Percentiles rank a stretch among this genome's conserved stretches.
Conservation (phyloP, 2,329 filamentous ascomycete species). For the Sclerotinia spermophila region DNA sequence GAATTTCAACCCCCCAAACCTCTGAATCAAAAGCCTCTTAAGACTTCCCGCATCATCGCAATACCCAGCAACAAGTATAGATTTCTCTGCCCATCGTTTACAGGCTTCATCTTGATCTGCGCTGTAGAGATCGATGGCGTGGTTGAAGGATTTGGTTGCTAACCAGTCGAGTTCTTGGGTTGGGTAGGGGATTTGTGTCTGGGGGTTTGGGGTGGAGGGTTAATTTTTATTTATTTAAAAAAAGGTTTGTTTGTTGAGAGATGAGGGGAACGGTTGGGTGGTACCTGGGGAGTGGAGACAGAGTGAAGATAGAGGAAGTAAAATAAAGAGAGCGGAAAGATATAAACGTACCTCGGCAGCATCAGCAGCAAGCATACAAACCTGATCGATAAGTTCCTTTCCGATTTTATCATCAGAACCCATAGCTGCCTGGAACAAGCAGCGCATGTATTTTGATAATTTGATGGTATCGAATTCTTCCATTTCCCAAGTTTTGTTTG, state of each 20-base stretch:
- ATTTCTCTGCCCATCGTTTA: conserved; percentile 41
- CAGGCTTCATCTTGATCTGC: conserved; percentile 52
- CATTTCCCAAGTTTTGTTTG: conserved; percentile 62
- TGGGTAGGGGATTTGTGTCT: conserved; percentile 53
- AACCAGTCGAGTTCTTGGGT: conserved; percentile 71
- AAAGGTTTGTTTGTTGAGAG: too few relatives aligned
- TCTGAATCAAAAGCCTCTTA: conserved; percentile 18
- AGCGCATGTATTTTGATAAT: conserved; percentile 74
- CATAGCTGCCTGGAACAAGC: conserved; percentile 67
- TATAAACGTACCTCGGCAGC: conserved; percentile 44
- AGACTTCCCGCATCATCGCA: conserved; percentile 33
- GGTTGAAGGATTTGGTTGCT: conserved; percentile 66
- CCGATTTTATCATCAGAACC: conserved; percentile 49
- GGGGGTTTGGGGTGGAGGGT: not conserved
- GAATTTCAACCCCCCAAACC: not conserved
- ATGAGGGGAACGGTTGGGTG: not conserved
- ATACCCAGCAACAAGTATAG: conserved; percentile 36
- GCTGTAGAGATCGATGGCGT: conserved; percentile 63
- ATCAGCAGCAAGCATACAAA: conserved; percentile 50
- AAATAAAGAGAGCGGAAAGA: not conserved
- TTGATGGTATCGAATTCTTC: conserved; percentile 54
- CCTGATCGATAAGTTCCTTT: conserved; percentile 62
- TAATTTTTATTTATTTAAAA: not conserved
- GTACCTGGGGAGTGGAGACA: accelerated
- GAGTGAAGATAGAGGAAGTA: not conserved